Evolutionary conservation across 176 grass and related monocot species (phyloP).

Genomic region (Poa annua): DNA sequence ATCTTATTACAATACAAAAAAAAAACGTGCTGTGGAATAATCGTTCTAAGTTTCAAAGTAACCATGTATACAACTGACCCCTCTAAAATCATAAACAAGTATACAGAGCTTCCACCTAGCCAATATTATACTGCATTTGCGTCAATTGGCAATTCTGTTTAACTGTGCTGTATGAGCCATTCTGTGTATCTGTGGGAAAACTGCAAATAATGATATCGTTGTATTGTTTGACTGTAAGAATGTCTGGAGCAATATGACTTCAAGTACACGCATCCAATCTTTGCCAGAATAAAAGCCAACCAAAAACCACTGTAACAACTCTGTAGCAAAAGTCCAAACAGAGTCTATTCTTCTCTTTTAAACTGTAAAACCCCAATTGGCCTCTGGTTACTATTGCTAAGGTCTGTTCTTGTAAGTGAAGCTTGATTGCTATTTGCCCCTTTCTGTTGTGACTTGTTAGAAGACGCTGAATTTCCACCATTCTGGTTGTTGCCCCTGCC

Average conservation of each 20-base stretch:
- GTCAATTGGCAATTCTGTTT: slow-evolving; percentile 43
- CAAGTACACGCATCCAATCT: slow-evolving; percentile 33
- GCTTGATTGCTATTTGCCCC: slow-evolving; percentile 57
- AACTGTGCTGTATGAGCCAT: slow-evolving; percentile 40
- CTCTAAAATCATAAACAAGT: slow-evolving; percentile 37
- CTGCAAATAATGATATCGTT: slow-evolving; percentile 22
- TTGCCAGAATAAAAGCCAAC: slow-evolving; percentile 41
- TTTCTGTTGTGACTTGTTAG: slow-evolving; percentile 53
- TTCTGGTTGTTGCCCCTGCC: slow-evolving; percentile 63
- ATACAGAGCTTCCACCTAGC: slow-evolving; percentile 34
- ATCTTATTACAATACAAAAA: slow-evolving; percentile 58
- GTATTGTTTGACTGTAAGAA: slow-evolving; percentile 34
- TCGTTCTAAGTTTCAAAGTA: slow-evolving; percentile 34
- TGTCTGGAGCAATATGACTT: slow-evolving; percentile 30
- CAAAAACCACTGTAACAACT: slow-evolving; percentile 28
- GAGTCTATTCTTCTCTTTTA: slow-evolving; percentile 72
- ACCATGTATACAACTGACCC: slow-evolving; percentile 33
- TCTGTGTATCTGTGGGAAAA: slow-evolving; percentile 46
- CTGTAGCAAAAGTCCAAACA: neutral
- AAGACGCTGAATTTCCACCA: slow-evolving; percentile 44
- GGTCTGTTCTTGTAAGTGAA: slow-evolving; percentile 61
- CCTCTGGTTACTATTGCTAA: slow-evolving; percentile 49
- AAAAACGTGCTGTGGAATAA: slow-evolving; percentile 33
- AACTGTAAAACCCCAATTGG: slow-evolving; percentile 61
- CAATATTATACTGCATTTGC: slow-evolving; percentile 27